phyloP scores from a whole-genome alignment of 495 filamentous ascomycete genomes.

The Tuber melanosporum region DNA sequence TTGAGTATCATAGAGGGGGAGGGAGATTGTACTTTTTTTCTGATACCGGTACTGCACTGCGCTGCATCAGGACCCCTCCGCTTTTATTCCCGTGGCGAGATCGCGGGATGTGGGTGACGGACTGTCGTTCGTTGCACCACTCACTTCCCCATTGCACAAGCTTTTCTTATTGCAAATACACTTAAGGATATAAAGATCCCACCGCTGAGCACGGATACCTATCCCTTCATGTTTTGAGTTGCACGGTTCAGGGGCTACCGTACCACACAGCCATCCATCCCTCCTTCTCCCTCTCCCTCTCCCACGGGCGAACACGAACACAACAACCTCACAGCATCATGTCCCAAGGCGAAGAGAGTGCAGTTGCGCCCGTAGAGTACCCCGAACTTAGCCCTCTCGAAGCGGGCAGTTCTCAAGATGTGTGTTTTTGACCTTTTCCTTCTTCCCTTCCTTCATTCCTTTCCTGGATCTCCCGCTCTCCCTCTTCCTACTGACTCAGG shows the following conservation, averaged over 20 bases:
- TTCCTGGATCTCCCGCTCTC: not conserved
- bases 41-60: not conserved
- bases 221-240: not conserved
- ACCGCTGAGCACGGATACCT: not conserved
- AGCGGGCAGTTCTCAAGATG: conserved; percentile 14
- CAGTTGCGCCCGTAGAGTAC: not conserved
- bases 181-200: not conserved
- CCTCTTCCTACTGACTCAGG: conserved; percentile 8
- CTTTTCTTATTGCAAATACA: not conserved
- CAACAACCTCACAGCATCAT: not conserved
- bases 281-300: not conserved
- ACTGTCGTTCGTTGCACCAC: not conserved
- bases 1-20: not conserved
- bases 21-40: not conserved
- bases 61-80: not conserved
- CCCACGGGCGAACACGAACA: not conserved
- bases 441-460: not conserved
- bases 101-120: not conserved
- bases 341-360: not conserved
- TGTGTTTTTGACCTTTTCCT: conserved; percentile 3
- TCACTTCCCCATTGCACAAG: not conserved
- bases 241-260: not conserved
- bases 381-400: not conserved
- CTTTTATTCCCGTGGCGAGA: not conserved
- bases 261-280: not conserved